Evolutionary conservation across 2,329 filamentous ascomycete species (phyloP), one percentile per base, ranked within the genome.

Genomic region (Lachnellula occidentalis): DNA sequence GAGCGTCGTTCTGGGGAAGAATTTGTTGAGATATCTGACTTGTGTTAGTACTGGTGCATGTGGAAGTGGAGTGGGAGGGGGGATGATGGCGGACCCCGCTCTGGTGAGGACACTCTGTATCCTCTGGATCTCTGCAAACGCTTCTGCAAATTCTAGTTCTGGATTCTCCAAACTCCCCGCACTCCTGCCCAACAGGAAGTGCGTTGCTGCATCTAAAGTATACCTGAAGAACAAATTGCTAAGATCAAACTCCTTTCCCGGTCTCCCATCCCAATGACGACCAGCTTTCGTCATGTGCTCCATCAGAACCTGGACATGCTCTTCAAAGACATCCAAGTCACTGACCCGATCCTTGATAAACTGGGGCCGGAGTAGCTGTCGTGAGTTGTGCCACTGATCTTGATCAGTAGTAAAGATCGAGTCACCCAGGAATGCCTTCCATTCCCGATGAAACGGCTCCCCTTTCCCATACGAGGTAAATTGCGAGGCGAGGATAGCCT

Each of bases 401-500:
- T 87, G 86, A 67, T 96, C 92, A 0, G 90, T 95, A 7, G 85
- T 85, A 71, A 89, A 90, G 74, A 89, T 90, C 72, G 82, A 82
- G 64, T 90, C 80, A 22, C 87, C 88, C 19, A 95, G 74, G 59
- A 89, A 95, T 14, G 84, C 81, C 54, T 81, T 77, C 86, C 87
- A 95, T 50, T 91, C 86, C 8, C 71, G 63, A 64, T 92, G 86
- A 72, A 95, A 95, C 21, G 76, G 71, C 58, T 83, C 72, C 6
- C 91, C 90, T 69, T 96, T 91, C 64, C 91, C 92, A 67, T 85
- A 96, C 66, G 95, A 88, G 41, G 73, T 73, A 67, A 96, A 96
- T 67, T 96, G 90, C 1, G 86, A 87, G 0, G 91, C 88, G n/a
- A 96, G 76, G 21, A 96, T 79, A 5, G 92, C 89, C 70, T 96